phyloP scores from a whole-genome alignment of 768 basidiomycete species.

The Tricholoma flavovirens region DNA sequence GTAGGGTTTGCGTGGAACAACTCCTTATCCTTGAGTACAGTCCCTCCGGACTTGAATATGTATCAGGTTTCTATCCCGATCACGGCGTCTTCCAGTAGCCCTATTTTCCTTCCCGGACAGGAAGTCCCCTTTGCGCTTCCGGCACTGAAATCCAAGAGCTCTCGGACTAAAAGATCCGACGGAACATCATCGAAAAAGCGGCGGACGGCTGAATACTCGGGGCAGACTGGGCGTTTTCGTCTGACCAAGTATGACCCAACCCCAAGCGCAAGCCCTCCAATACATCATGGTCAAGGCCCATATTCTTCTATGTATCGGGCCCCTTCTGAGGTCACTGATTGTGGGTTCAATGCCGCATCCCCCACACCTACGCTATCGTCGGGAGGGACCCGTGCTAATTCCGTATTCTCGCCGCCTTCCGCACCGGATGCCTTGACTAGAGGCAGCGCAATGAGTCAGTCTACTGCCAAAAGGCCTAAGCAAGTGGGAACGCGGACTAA shows the following conservation, averaged over 20 bases:
- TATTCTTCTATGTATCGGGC: constrained; percentile 37
- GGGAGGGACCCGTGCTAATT: background rate
- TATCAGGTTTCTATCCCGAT: constrained; percentile 34
- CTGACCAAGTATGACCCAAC: constrained; percentile 34
- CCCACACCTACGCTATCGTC: constrained; percentile 2
- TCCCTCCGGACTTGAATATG: constrained; percentile 30
- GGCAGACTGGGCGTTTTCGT: constrained; percentile 48
- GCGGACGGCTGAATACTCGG: constrained; percentile 33
- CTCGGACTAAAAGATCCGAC: constrained; percentile 13
- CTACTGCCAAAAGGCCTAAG: background rate
- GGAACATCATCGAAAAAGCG: constrained; percentile 25
- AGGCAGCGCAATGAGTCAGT: background rate
- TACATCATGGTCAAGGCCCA: constrained; percentile 30
- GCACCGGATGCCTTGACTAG: background rate
- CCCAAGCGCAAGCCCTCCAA: constrained; percentile 25
- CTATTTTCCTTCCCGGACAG: constrained; percentile 54
- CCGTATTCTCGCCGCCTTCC: background rate
- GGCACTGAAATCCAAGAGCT: constrained; percentile 6
- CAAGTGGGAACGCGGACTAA: background rate
- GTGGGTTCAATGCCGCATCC: background rate
- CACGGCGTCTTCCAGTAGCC: constrained; percentile 14
- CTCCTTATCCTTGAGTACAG: constrained; percentile 21
- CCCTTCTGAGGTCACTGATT: constrained; percentile 9
- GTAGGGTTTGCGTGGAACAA: constrained; percentile 43
- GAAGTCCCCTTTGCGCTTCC: constrained; percentile 19